Conservation (phyloP, 2,329 filamentous ascomycete genomes). For the Botrytis aclada region DNA sequence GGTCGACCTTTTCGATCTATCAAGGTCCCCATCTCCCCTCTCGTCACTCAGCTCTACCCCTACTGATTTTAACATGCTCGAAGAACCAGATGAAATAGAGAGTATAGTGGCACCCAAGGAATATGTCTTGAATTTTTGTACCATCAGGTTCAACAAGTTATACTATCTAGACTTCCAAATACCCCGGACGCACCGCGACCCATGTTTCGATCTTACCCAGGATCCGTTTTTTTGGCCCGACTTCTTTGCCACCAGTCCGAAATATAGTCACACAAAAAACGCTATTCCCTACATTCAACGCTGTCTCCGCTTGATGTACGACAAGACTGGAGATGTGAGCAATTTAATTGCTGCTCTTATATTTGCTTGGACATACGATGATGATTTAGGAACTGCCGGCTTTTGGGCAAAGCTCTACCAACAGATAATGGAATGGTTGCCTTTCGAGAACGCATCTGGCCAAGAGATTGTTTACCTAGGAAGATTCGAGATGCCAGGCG, state of each 20-base stretch:
- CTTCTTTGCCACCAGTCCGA: fast-evolving
- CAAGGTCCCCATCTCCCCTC: not conserved
- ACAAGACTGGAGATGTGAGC: not conserved
- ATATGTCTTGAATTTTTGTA: not conserved
- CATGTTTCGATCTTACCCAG: not conserved
- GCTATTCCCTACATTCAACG: not conserved
- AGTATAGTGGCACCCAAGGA: not conserved
- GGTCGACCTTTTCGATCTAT: not conserved
- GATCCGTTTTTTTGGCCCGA: not conserved
- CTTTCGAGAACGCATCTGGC: not conserved
- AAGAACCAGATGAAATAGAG: not conserved
- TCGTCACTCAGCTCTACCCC: not conserved
- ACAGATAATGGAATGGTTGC: not conserved
- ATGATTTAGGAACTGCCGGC: not conserved
- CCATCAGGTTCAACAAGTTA: not conserved
- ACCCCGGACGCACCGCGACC: not conserved
- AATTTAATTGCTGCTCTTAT: not conserved
- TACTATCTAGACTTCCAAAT: not conserved
- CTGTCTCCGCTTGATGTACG: not conserved
- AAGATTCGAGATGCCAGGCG: not conserved
- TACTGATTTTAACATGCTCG: not conserved
- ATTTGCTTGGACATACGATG: not conserved
- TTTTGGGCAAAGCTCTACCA: not conserved
- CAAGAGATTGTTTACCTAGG: not conserved
- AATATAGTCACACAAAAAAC: not conserved